phyloP scores from a whole-genome alignment of 225 moss, liverwort and hornwort species.

The Sphagnum contortum region DNA sequence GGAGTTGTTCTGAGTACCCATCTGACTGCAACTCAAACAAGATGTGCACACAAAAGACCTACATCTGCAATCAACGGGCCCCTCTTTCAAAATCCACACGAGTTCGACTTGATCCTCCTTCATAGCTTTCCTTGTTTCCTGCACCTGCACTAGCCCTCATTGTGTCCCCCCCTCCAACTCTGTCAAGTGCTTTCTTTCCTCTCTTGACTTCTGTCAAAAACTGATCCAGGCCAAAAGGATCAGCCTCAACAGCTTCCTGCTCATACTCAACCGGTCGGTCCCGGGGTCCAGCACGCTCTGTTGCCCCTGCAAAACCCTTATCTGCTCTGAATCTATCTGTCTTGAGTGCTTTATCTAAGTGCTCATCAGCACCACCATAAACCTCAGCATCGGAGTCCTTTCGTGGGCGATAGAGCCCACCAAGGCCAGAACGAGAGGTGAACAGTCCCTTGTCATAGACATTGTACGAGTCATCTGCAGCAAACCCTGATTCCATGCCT shows the following conservation, averaged over 20 bases:
- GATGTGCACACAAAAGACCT: no score
- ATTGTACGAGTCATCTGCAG: slow-evolving; percentile 46
- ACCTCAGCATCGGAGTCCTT: slow-evolving; percentile 34
- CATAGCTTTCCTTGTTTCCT: slow-evolving; percentile 75
- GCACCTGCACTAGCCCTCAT: slow-evolving; percentile 87
- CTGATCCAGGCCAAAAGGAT: slow-evolving; percentile 58
- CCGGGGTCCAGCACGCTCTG: slow-evolving; percentile 26
- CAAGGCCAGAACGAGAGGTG: slow-evolving; percentile 34
- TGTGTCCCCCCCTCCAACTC: slow-evolving; percentile 72
- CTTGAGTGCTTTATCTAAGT: slow-evolving; percentile 29
- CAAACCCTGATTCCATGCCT: slow-evolving; percentile 62
- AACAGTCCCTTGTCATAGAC: slow-evolving; percentile 47
- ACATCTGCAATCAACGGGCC: slow-evolving; percentile 19
- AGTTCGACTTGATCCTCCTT: slow-evolving; percentile 71
- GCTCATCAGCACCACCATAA: slow-evolving; percentile 32
- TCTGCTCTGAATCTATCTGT: slow-evolving; percentile 46
- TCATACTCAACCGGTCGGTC: slow-evolving; percentile 35
- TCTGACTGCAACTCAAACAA: no score
- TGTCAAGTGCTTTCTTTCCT: slow-evolving; percentile 68
- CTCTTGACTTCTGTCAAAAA: slow-evolving; percentile 54
- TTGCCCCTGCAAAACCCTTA: slow-evolving; percentile 39
- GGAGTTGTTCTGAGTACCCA: no score
- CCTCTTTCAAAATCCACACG: slow-evolving; percentile 89
- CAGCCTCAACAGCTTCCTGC: slow-evolving; percentile 51
- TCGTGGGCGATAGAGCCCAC: slow-evolving; percentile 41